Evolutionary conservation across 164 flowering plant species (phyloP).

Genomic region (Umbilicus rupestris): DNA sequence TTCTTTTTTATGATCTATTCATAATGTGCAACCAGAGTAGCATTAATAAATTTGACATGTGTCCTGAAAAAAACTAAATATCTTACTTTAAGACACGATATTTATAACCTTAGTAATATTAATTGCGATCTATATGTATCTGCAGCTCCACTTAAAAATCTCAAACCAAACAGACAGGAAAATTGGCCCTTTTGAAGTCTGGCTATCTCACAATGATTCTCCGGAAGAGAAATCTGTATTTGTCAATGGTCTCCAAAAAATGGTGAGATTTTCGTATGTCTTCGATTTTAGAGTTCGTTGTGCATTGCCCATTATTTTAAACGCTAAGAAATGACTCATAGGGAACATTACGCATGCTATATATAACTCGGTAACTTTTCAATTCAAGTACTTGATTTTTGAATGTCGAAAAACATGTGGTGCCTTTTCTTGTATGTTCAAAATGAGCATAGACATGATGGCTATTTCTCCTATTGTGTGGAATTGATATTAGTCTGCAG

Average conservation of each 20-base stretch:
- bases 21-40: neutral
- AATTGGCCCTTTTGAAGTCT: slow-evolving; percentile 80
- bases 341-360: too few relatives aligned
- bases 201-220: slow-evolving; percentile 36
- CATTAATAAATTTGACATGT: neutral
- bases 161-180: slow-evolving; percentile 64
- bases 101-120: neutral
- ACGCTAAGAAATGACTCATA: neutral
- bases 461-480: neutral
- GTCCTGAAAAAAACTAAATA: neutral
- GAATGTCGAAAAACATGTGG: neutral
- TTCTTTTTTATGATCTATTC: neutral
- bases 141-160: slow-evolving; percentile 61
- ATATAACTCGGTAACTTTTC: too few relatives aligned
- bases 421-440: neutral
- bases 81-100: neutral
- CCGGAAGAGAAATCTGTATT: slow-evolving; percentile 53
- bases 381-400: neutral
- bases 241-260: slow-evolving; percentile 68
- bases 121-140: neutral
- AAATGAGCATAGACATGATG: neutral
- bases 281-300: neutral
- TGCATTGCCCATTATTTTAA: neutral
- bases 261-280: slow-evolving; percentile 36
- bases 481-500: neutral